phyloP scores from a whole-genome alignment of 2,329 filamentous ascomycete genomes.

The Apiospora marii region DNA sequence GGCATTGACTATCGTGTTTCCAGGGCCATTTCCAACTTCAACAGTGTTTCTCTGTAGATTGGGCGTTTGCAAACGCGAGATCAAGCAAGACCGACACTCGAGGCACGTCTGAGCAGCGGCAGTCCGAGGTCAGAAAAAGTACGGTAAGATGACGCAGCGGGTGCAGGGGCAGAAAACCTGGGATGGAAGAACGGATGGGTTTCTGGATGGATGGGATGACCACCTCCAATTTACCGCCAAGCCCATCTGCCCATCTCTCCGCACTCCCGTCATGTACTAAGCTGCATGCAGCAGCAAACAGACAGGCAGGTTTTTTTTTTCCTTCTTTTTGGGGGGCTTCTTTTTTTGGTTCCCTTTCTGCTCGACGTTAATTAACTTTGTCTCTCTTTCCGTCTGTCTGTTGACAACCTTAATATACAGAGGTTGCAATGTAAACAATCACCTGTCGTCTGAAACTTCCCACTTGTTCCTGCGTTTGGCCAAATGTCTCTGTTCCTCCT shows the following conservation, averaged over 20 bases:
- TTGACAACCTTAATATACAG: neutral
- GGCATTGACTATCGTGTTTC: neutral
- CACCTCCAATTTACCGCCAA: conserved; percentile 1
- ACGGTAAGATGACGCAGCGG: conserved; percentile 6
- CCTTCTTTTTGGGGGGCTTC: neutral
- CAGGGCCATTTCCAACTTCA: neutral
- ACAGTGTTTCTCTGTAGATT: neutral
- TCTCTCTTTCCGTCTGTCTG: neutral
- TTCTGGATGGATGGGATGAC: neutral
- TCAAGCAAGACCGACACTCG: neutral
- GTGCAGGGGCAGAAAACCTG: conserved; percentile 4
- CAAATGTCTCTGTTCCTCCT: neutral
- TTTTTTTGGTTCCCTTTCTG: neutral
- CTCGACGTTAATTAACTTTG: too few relatives aligned
- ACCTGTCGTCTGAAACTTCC: conserved; percentile 8
- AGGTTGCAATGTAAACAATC: neutral
- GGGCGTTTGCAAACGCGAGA: neutral
- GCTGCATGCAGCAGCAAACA: neutral
- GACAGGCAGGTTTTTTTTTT: neutral
- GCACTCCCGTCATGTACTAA: conserved; percentile 11
- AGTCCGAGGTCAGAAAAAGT: neutral
- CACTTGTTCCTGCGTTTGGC: neutral
- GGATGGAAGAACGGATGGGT: neutral
- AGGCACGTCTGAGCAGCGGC: neutral
- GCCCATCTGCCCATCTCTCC: neutral